Conservation (phyloP, 139 green algal genomes). For the Chlamydomonas sp. region DNA sequence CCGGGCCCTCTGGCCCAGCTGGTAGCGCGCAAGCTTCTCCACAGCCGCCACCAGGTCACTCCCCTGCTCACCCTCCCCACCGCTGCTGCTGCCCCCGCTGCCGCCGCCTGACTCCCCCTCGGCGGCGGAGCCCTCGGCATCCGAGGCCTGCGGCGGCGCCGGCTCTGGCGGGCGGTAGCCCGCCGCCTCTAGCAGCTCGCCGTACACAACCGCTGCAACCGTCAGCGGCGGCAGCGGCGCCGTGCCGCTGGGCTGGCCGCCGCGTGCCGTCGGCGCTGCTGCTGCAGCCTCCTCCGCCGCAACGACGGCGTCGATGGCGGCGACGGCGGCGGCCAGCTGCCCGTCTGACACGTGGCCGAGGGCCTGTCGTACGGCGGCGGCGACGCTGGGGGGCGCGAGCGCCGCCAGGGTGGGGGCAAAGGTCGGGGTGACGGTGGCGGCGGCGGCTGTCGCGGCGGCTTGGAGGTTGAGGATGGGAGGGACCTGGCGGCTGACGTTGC, state of each 20-base stretch:
- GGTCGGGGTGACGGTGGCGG: neutral
- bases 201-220: constrained; percentile 47
- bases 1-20: constrained; percentile 26
- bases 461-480: neutral
- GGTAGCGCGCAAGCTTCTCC: constrained; percentile 38
- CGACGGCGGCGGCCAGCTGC: neutral
- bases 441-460: neutral
- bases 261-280: constrained; percentile 10
- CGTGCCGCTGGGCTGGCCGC: neutral
- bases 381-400: neutral
- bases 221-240: constrained; percentile 8
- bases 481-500: constrained; percentile 5
- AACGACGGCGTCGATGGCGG: neutral
- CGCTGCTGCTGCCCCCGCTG: constrained; percentile 2
- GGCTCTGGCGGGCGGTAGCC: neutral
- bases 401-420: constrained; percentile 6
- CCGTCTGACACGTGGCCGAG: neutral
- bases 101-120: neutral
- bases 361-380: neutral
- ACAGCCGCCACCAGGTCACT: neutral
- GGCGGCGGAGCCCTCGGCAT: neutral
- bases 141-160: neutral
- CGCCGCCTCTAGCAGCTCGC: constrained; percentile 17
- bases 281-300: constrained; percentile 5
- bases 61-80: constrained; percentile 6